Evolutionary conservation across 2,329 filamentous ascomycete genomes (phyloP).

Genomic region (Lizonia empirigonia): DNA sequence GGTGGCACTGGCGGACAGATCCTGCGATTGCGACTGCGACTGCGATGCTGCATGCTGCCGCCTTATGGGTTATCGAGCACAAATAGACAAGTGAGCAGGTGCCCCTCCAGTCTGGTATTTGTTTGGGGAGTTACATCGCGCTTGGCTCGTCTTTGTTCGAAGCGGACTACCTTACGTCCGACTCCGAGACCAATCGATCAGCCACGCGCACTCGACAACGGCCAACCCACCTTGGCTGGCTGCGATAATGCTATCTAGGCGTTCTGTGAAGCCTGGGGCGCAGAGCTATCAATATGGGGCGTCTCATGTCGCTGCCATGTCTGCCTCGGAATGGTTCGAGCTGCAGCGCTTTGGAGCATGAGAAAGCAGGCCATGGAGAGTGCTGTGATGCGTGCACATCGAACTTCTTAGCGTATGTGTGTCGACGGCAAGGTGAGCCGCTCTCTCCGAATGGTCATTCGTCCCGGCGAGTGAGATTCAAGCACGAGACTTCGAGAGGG

Average conservation of each 20-base stretch:
- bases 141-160: constrained; percentile 7
- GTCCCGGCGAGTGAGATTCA: neutral
- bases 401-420: constrained; percentile 1
- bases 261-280: neutral
- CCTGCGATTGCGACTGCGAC: neutral
- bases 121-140: constrained; percentile 2
- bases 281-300: neutral
- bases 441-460: constrained; percentile 1
- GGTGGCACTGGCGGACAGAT: neutral
- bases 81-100: constrained; percentile 10
- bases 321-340: neutral
- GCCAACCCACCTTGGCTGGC: constrained; percentile 1
- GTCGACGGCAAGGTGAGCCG: constrained; percentile 6
- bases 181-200: constrained; percentile 26
- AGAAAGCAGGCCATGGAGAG: neutral
- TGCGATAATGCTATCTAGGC: constrained; percentile 6
- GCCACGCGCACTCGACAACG: constrained; percentile 26
- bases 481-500: constrained; percentile 5
- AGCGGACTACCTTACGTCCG: constrained; percentile 18
- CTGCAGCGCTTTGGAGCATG: neutral
- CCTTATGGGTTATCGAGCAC: constrained; percentile 12
- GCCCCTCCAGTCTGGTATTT: neutral
- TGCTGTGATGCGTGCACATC: neutral
- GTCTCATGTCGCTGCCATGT: neutral
- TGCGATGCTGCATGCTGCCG: constrained; percentile 5